phyloP scores from a whole-genome alignment of 495 filamentous ascomycete species.

The Xylaria sp. region DNA sequence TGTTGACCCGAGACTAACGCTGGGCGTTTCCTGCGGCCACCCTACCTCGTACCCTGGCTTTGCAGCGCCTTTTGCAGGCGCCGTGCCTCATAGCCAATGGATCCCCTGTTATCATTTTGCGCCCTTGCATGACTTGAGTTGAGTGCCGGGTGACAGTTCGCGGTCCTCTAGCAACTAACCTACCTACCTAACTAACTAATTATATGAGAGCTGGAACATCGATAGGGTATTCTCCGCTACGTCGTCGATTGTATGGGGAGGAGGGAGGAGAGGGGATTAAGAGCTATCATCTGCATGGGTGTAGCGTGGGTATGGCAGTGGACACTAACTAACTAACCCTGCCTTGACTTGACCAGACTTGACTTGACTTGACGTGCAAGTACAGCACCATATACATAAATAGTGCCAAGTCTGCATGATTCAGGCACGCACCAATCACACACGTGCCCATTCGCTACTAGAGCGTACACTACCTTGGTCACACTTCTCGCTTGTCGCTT shows the following conservation, averaged over 20 bases:
- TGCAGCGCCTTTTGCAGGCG: slow-evolving; percentile 14
- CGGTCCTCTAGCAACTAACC: neutral
- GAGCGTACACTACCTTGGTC: neutral
- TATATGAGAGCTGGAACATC: neutral
- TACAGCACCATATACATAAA: neutral
- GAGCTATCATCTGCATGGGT: neutral
- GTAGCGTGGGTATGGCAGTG: too few species aligned
- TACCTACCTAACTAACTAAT: too few species aligned
- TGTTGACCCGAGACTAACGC: slow-evolving; percentile 26
- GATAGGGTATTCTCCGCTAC: neutral
- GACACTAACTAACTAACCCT: too few species aligned
- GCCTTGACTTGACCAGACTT: too few species aligned
- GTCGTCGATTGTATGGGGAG: neutral
- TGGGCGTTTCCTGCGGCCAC: slow-evolving; percentile 11
- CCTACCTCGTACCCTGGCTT: neutral
- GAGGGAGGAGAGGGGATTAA: neutral
- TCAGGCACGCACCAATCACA: slow-evolving; percentile 30
- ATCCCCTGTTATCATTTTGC: neutral
- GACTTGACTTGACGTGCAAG: neutral
- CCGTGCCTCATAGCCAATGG: slow-evolving; percentile 19
- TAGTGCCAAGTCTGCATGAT: slow-evolving; percentile 23
- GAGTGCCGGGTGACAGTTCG: neutral
- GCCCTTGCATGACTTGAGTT: neutral
- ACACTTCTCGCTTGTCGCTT: slow-evolving; percentile 9
- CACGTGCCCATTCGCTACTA: slow-evolving; percentile 10